Base-by-base conservation (phyloP, 1,284 basidiomycete species). In the Naganishia albida region DNA sequence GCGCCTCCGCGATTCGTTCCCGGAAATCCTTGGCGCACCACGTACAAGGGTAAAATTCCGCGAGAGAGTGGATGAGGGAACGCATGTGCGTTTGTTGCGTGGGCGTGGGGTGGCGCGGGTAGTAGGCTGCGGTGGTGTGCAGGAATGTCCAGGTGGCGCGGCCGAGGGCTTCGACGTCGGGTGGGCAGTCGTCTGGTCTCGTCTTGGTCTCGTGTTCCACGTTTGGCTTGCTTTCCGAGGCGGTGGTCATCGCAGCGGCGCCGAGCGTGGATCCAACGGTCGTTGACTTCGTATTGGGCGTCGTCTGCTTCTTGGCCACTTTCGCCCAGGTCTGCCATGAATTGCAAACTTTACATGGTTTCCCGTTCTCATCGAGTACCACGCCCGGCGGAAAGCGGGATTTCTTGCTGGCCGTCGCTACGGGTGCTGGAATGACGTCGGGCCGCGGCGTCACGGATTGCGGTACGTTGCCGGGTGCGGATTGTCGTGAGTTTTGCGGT, bases 121-220 rank as follows among this genome's bases (percentile, higher is more conserved):
- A 96, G 78, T 96, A 94, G 18, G 93, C 90, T 0, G 91, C 92
- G 3, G 93, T 88, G 1, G 92, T 88, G 76, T 97, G 93, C 42
- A 97, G 83, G 84, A 97, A 96, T 20, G 92, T 89, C 93, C 93
- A 97, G 3, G 93, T 95, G 54, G 93, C 88, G 57, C 87, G 85
- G 6, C 93, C 93, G 46, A 97, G 86, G 64, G 86, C 82, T 72
- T 92, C 90, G 50, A 88, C 87, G 77, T 96, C 93, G 0, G 91
- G 86, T 13, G 93, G 93, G 73, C 93, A 96, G 68, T 89, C 81
- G 26, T 81, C 80, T 85, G 85, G 51, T 83, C 80, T 16, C 50
- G 49, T 38, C 40, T 62, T 62, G 7, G 59, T 62, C 10, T 69
- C 62, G 16, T 71, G 65, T 2, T 30, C 46, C 46, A 70, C n/a